Evolutionary conservation across 2,329 filamentous ascomycete genomes (phyloP).

Genomic region (Nemania diffusa): DNA sequence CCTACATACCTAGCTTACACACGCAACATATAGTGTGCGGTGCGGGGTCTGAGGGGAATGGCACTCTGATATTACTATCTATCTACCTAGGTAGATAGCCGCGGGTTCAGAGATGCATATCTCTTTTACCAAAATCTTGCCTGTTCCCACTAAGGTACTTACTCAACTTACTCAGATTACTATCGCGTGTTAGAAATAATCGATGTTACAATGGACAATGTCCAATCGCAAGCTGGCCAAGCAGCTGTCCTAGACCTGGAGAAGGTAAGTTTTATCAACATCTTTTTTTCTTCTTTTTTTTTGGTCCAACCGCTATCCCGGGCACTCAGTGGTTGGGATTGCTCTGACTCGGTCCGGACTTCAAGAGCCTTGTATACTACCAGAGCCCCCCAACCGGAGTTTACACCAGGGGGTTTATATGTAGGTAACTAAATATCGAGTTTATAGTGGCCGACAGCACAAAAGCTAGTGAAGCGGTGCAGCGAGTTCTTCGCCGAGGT

Average conservation of each 20-base stretch:
- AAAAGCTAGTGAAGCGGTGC: conserved; percentile 45
- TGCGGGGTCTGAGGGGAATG: conserved; percentile 15
- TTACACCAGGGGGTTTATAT: not conserved
- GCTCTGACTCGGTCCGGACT: not conserved
- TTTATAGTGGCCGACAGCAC: conserved; percentile 44
- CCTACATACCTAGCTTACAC: too few species aligned
- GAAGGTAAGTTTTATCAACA: conserved; percentile 23
- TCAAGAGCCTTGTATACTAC: not conserved
- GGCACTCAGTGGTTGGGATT: too few species aligned
- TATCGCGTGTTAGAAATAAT: not conserved
- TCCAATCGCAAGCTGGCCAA: conserved; percentile 27
- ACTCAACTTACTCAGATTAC: not conserved
- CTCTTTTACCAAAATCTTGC: not conserved
- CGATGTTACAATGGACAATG: conserved; percentile 30
- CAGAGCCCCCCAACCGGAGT: not conserved
- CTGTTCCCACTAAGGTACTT: not conserved
- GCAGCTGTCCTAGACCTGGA: conserved; percentile 41
- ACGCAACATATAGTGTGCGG: not conserved
- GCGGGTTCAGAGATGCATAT: not conserved
- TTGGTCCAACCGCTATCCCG: too few species aligned
- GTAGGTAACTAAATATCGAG: not conserved
- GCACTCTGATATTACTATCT: not conserved
- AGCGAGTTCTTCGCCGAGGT: conserved; percentile 48
- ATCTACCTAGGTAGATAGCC: not conserved
- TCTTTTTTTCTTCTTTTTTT: not conserved